Evolutionary conservation across 345 rosid genomes (phyloP).

Genomic region (Carallia brachiata): DNA sequence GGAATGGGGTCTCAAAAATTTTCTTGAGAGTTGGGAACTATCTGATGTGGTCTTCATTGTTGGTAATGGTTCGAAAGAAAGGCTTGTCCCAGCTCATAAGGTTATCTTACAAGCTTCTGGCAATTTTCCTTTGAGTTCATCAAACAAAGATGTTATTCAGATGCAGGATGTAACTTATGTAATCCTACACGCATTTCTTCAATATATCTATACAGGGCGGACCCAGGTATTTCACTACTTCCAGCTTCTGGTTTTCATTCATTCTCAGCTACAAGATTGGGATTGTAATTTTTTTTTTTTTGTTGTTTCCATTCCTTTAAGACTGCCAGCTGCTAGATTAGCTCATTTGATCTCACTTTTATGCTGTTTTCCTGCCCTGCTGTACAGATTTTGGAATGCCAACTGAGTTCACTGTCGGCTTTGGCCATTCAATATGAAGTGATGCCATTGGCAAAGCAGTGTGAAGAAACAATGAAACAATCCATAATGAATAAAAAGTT

Average conservation of each 20-base stretch:
- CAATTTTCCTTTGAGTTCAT: constrained; percentile 50
- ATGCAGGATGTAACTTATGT: constrained; percentile 51
- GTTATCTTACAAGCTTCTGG: constrained; percentile 83
- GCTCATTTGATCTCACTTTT: constrained; percentile 2
- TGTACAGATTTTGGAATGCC: constrained; percentile 66
- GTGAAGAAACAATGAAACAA: constrained; percentile 60
- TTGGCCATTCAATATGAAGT: constrained; percentile 67
- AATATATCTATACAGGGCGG: constrained; percentile 65
- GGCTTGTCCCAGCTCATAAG: constrained; percentile 79
- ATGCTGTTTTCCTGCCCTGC: constrained; percentile 1
- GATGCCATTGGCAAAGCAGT: constrained; percentile 66
- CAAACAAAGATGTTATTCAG: constrained; percentile 44
- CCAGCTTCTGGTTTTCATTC: neutral
- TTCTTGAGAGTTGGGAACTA: constrained; percentile 81
- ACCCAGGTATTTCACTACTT: constrained; percentile 53
- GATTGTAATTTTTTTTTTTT: neutral
- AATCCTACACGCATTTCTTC: constrained; percentile 75
- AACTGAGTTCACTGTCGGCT: constrained; percentile 56
- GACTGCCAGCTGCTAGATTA: neutral
- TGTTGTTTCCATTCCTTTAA: constrained; percentile 1
- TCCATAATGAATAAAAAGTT: constrained; percentile 51
- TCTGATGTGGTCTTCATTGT: constrained; percentile 69
- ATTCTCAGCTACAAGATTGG: neutral
- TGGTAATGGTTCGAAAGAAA: constrained; percentile 63
- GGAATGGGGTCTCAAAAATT: constrained; percentile 79